A percentile compares a stretch with the other conserved stretches of the same genome.
Conservation (phyloP, 768 basidiomycete genomes). For the Hygrocybe coccinea region DNA sequence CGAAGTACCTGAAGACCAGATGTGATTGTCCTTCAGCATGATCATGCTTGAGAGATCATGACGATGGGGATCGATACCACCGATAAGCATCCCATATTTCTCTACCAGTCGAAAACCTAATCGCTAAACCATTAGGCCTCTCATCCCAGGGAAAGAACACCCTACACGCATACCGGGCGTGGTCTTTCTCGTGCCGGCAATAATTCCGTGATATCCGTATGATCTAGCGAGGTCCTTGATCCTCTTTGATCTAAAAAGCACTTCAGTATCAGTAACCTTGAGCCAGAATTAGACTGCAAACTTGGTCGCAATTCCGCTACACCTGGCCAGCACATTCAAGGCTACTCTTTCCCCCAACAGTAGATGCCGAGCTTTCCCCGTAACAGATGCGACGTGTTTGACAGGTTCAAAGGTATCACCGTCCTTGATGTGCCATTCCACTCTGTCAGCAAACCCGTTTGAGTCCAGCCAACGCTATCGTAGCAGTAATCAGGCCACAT, state of each 20-base stretch:
- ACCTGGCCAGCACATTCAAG: constrained; percentile 87
- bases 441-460: constrained; percentile 44
- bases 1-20: constrained; percentile 84
- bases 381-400: constrained; percentile 84
- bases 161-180: constrained; percentile 65
- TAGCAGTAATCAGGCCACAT: constrained; percentile 31
- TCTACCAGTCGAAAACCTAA: constrained; percentile 91
- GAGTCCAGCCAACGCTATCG: not conserved
- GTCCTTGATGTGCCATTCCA: constrained; percentile 91
- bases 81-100: constrained; percentile 98
- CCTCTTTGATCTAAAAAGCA: constrained; percentile 60
- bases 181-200: constrained; percentile 96
- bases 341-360: constrained; percentile 91
- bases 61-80: constrained; percentile 92
- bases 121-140: constrained; percentile 4
- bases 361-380: constrained; percentile 80
- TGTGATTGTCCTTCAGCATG: constrained; percentile 99
- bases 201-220: constrained; percentile 78
- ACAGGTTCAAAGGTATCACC: constrained; percentile 77
- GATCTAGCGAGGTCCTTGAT: constrained; percentile 74
- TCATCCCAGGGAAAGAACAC: not conserved
- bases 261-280: constrained; percentile 8
- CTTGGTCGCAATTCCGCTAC: constrained; percentile 96
- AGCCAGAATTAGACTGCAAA: constrained; percentile 25
- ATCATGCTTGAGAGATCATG: constrained; percentile 99